Base-by-base conservation (phyloP, 1,139 yeast genomes). In the Kodamaea suecica region DNA sequence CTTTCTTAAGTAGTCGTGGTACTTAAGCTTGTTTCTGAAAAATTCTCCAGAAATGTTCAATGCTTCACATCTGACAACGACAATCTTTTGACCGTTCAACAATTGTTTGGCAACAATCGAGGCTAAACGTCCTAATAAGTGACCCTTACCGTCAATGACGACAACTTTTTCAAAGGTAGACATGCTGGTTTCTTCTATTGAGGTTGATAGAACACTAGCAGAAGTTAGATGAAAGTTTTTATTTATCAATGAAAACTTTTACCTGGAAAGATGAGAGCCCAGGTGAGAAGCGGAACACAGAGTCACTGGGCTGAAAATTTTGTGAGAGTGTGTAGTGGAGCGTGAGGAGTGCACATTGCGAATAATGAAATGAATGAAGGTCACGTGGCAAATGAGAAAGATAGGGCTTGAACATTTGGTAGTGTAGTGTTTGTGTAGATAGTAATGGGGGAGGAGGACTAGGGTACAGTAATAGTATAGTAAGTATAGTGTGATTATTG, bases 1-100 rank as follows among this genome's bases (percentile, higher is more conserved):
- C 83, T 92, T 92, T 84, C 98, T 90, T 74, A 92, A 85, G 90
- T 90, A 92, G 73, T 95, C 98, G 75, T 90, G 97, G 92, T 87
- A 92, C 86, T 92, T 92, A 74, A 90, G 84, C 80, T 92, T 92
- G 84, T 92, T 88, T 81, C 98, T 90, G 96, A 92, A 92, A 73
- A 92, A 88, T 77, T 92, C 97, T 71, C 98, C 98, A 63, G 97
- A 87, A 72, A 92, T 88, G 92, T 94, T 92, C 71, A 92, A 80
- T 61, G 92, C 87, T 80, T 92, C 98, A 69, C 92, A 79, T 80
- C 99, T 87, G 67, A 92, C 98, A 61, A 92, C 83, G 60, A 90
- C 96, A 66, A 92, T 80, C 76, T 88, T 86, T 80, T 94, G 97
- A 60, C 99, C 99, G 76, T 85, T 84, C 70, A 92, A 84, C 61